Evolutionary conservation across 1,284 basidiomycete species (phyloP).

Genomic region (Ustilago loliicola): DNA sequence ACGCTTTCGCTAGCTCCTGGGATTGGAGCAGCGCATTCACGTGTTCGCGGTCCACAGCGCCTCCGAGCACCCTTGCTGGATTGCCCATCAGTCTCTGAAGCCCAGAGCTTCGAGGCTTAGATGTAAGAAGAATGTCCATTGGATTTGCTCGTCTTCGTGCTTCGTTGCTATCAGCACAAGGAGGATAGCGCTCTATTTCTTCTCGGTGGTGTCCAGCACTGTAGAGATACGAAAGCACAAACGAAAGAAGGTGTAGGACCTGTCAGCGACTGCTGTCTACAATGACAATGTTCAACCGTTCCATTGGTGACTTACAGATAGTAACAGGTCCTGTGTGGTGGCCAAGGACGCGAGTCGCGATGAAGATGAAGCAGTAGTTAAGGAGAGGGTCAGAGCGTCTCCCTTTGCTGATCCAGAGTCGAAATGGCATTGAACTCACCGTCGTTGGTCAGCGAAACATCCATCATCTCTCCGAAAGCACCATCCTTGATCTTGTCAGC

Average conservation of each 20-base stretch:
- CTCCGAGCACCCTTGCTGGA: slow-evolving; percentile 8
- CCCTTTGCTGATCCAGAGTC: not conserved
- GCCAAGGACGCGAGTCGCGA: too few relatives aligned
- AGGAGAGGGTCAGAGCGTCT: not conserved
- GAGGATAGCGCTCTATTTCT: slow-evolving; percentile 35
- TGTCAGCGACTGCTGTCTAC: not conserved
- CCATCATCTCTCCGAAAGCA: slow-evolving; percentile 69
- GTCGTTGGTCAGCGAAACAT: slow-evolving; percentile 65
- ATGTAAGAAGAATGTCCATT: not conserved
- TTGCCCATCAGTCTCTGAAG: slow-evolving; percentile 17
- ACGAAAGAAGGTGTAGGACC: not conserved
- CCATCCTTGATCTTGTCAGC: slow-evolving; percentile 61
- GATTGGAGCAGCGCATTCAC: slow-evolving; percentile 7
- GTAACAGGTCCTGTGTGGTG: slow-evolving; percentile 46
- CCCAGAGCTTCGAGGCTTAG: not conserved
- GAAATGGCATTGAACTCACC: slow-evolving; percentile 31
- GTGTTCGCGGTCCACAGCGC: slow-evolving; percentile 8
- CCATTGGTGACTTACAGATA: slow-evolving; percentile 36
- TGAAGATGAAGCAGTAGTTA: not conserved
- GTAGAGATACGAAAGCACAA: not conserved
- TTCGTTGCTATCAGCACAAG: too few relatives aligned
- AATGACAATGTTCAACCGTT: not conserved
- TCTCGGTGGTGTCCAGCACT: slow-evolving; percentile 62
- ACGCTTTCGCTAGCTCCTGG: not conserved
- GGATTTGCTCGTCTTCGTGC: too few relatives aligned